Conservation (phyloP, 345 rosid genomes). For the Alliaria petiolata region DNA sequence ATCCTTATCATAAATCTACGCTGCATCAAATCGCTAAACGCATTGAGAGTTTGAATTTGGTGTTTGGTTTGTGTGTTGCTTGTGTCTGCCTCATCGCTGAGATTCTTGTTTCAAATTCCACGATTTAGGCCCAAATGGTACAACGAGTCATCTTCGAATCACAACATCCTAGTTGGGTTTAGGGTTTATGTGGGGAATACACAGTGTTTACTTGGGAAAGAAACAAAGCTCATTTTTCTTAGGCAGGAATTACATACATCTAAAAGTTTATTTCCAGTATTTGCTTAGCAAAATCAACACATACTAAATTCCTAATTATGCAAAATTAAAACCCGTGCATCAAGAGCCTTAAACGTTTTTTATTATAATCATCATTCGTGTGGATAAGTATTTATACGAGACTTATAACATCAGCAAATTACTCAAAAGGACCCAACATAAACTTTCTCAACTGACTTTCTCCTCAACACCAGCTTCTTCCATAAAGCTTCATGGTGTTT, state of each 20-base stretch:
- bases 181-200: no score
- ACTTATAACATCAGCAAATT: slow-evolving; percentile 9
- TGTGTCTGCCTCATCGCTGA: no score
- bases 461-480: no score
- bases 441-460: slow-evolving; percentile 17
- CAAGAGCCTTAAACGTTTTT: no score
- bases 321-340: background rate
- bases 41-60: background rate
- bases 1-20: no score
- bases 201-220: no score
- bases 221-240: background rate
- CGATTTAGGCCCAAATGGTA: no score
- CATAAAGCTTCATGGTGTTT: slow-evolving; percentile 16
- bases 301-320: background rate
- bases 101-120: no score
- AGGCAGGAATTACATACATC: background rate
- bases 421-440: background rate
- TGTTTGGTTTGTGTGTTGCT: background rate
- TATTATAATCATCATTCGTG: slow-evolving; percentile 8
- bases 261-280: background rate
- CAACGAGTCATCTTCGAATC: no score
- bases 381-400: slow-evolving; percentile 25
- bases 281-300: background rate
- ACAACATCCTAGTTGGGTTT: no score
- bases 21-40: no score